Conservation (phyloP, 495 filamentous ascomycete species). For the Annulohypoxylon nitens region DNA sequence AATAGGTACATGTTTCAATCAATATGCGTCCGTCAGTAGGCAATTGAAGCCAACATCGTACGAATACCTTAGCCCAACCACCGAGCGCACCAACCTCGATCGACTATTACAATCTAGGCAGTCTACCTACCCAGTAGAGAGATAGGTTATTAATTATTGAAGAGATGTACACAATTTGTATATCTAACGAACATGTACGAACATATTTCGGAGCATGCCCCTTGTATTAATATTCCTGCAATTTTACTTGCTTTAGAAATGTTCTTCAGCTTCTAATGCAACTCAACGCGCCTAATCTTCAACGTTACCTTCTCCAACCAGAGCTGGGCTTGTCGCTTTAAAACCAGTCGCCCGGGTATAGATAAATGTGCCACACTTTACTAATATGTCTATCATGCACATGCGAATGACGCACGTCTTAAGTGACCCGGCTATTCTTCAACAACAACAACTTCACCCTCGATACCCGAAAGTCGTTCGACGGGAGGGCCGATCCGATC, state of each 20-base stretch:
- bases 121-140: not conserved
- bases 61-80: not conserved
- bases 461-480: constrained; percentile 26
- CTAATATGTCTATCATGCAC: constrained; percentile 30
- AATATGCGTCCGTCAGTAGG: constrained; percentile 11
- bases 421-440: constrained; percentile 40
- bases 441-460: constrained; percentile 25
- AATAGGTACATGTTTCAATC: constrained; percentile 3
- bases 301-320: constrained; percentile 47
- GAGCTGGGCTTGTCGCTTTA: constrained; percentile 33
- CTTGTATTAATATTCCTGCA: constrained; percentile 8
- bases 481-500: constrained; percentile 31
- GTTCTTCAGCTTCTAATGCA: constrained; percentile 43
- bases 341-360: constrained; percentile 49
- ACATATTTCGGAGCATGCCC: not conserved
- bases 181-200: not conserved
- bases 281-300: constrained; percentile 41
- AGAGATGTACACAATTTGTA: constrained; percentile 3
- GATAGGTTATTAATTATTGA: not conserved
- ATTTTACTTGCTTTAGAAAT: constrained; percentile 31
- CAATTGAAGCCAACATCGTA: constrained; percentile 13
- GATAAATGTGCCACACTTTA: constrained; percentile 40
- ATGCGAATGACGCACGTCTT: constrained; percentile 44
- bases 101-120: not conserved
- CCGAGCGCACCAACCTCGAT: not conserved